These are phyloP conservation scores for Monilinia fructicola DNA, from an alignment of 2,329 filamentous ascomycete species.

Conservation along the genomic window DNA sequence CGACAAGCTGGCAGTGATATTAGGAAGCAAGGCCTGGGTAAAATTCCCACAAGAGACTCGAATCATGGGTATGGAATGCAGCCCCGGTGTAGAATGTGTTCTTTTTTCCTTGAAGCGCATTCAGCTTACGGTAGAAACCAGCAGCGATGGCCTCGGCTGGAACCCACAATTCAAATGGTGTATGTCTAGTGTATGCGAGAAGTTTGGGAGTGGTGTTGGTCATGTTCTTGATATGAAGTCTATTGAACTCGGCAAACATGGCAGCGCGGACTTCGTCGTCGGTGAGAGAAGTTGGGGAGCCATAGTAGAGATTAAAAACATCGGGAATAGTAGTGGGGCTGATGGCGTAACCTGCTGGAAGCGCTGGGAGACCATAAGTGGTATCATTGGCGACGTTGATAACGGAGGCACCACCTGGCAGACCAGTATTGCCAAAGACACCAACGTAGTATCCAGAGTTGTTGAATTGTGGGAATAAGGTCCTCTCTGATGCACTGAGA, in stretches of 20 bases:
- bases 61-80: slow-evolving; percentile 42
- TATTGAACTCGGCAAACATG: slow-evolving; percentile 26
- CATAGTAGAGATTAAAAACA: slow-evolving; percentile 27
- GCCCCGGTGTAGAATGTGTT: slow-evolving; percentile 50
- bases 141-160: slow-evolving; percentile 40
- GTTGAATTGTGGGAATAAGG: slow-evolving; percentile 44
- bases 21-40: slow-evolving; percentile 32
- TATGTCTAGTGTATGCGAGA: slow-evolving; percentile 28
- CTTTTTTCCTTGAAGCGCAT: slow-evolving; percentile 46
- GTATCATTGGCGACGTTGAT: slow-evolving; percentile 37
- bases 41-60: slow-evolving; percentile 39
- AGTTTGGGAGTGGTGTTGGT: slow-evolving; percentile 24
- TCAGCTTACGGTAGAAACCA: slow-evolving; percentile 46
- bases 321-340: slow-evolving; percentile 28
- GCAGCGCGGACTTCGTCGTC: slow-evolving; percentile 27
- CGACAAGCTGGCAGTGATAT: slow-evolving; percentile 25
- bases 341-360: slow-evolving; percentile 40
- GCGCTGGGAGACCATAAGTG: slow-evolving; percentile 38
- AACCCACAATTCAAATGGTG: slow-evolving; percentile 35
- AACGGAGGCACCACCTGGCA: slow-evolving; percentile 36
- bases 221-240: slow-evolving; percentile 23
- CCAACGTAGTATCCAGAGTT: slow-evolving; percentile 44
- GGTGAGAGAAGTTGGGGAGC: slow-evolving; percentile 21
- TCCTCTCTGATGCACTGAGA: slow-evolving; percentile 40
- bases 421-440: slow-evolving; percentile 44